Evolutionary conservation across 768 basidiomycete genomes (phyloP), one percentile per base, ranked within the genome.

Genomic region (Serendipita sp.): DNA sequence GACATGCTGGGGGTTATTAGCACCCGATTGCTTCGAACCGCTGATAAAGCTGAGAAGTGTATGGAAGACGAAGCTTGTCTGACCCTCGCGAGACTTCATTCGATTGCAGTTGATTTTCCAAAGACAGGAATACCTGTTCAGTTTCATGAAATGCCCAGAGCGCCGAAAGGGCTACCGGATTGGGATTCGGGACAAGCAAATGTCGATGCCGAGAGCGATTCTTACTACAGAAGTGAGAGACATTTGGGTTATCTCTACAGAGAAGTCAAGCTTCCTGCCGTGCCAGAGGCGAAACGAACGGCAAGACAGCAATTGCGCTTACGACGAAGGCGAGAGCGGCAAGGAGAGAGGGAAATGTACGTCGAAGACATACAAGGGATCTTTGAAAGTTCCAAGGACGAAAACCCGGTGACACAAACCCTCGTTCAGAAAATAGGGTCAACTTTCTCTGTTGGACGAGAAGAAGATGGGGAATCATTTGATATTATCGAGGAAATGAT

Each of bases 201-300:
- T 16, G 27, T 11, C 16, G 5, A 80, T 4, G 69, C 78, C n/a
- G 80, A 79, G 0, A 84, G 88, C 67, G 87, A 86, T 23, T 23
- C 23, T 23, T 23, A 23, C 73, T 91, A 91, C 69, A 74, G 77
- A 58, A 91, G 88, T 1, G 74, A 73, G 31, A 80, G 84, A 2
- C 88, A 87, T 0, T 78, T 92, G 5, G 90, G 90, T 3, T 72
- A 79, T 45, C 76, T 91, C 60, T 91, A 79, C 71, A 86, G 90
- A 10, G 77, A 74, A 11, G 82, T 90, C 66, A 70, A 69, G 13
- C 71, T 86, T 37, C 74, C 75, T 18, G 60, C 55, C 6, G 50
- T 74, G 27, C 62, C 69, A 53, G 68, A 64, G 64, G 68, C 70
- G 3, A 58, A 33, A 8, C 31, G 36, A 18, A 52, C 63, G 31